These are phyloP conservation scores for Rhododendron griersonianum DNA, from an alignment of 148 eudicot genomes.

Conservation along the genomic window DNA sequence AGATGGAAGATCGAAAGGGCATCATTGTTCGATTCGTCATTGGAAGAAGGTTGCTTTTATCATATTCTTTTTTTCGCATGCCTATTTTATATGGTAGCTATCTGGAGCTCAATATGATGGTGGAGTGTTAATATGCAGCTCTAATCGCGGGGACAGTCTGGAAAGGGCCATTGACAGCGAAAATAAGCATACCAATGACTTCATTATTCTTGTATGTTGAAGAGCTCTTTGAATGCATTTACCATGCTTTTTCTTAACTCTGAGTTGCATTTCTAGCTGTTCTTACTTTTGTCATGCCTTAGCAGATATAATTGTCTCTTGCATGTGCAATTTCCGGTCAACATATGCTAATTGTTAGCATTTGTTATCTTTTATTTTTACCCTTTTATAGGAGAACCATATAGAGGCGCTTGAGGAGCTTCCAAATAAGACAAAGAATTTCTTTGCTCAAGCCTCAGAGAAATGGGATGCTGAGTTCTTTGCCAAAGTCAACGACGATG, in stretches of 20 bases:
- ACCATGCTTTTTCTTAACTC: neutral
- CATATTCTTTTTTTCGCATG: neutral
- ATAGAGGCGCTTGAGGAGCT: slow-evolving; percentile 66
- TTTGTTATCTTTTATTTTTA: neutral
- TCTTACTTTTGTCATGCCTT: neutral
- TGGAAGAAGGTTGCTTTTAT: slow-evolving; percentile 60
- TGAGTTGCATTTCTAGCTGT: neutral
- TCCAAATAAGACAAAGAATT: slow-evolving; percentile 69
- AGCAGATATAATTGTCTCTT: neutral
- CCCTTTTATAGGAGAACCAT: slow-evolving; percentile 55
- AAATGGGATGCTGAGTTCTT: slow-evolving; percentile 75
- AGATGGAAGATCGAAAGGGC: slow-evolving; percentile 65
- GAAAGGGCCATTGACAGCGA: slow-evolving; percentile 71
- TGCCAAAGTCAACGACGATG: slow-evolving; percentile 82
- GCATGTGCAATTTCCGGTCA: neutral
- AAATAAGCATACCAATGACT: slow-evolving; percentile 58
- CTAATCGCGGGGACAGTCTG: slow-evolving; percentile 69
- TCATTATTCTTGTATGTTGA: slow-evolving; percentile 68
- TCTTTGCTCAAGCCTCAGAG: slow-evolving; percentile 78
- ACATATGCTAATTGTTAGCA: neutral
- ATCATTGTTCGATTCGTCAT: slow-evolving; percentile 69
- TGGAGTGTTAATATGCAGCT: slow-evolving; percentile 42
- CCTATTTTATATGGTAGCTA: slow-evolving; percentile 4
- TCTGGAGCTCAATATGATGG: neutral
- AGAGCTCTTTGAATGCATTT: neutral